Base-by-base conservation (phyloP, 1,284 basidiomycete species). In the Mycosarcoma mackinlayi region DNA sequence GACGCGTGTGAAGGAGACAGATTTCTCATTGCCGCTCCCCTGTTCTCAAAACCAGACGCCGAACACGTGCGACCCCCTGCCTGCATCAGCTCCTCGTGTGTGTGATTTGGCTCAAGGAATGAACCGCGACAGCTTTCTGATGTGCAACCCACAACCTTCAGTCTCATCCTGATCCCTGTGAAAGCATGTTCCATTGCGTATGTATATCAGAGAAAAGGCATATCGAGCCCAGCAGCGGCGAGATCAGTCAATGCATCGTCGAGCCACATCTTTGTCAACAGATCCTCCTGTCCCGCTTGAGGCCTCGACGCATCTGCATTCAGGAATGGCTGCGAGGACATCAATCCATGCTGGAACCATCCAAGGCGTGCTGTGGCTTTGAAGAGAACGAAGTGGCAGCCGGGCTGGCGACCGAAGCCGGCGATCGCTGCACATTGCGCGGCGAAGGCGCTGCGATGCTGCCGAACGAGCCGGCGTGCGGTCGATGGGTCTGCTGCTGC, bases 161-260 rank as follows among this genome's bases (percentile, higher is more conserved):
- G n/a, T n/a, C n/a, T n/a, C n/a, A n/a, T n/a, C n/a, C n/a, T n/a
- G n/a, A n/a, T n/a, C n/a, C n/a, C n/a, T n/a, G n/a, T n/a, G n/a
- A n/a, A n/a, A n/a, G n/a, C n/a, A n/a, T n/a, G n/a, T n/a, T n/a
- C n/a, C n/a, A n/a, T n/a, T n/a, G n/a, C n/a, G n/a, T n/a, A n/a
- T n/a, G n/a, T n/a, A n/a, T n/a, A n/a, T n/a, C n/a, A n/a, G n/a
- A 71, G 27, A 37, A 71, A 71, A 25, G 68, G 68, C 68, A 71
- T 71, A 23, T 71, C 68, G 24, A 71, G 48, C n/a, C 68, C 69
- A 11, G 64, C 60, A 0, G 59, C 58, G 5, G 64, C 69, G 10
- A 72, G 38, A 25, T 72, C 69, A 7, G 60, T 64, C 16, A 72
- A 53, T 5, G 69, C 69, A 31, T 72, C 64, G 23, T 72, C 64